These are phyloP conservation scores for Lichenothelia convexa DNA, from an alignment of 495 filamentous ascomycete species.

Conservation along the genomic window DNA sequence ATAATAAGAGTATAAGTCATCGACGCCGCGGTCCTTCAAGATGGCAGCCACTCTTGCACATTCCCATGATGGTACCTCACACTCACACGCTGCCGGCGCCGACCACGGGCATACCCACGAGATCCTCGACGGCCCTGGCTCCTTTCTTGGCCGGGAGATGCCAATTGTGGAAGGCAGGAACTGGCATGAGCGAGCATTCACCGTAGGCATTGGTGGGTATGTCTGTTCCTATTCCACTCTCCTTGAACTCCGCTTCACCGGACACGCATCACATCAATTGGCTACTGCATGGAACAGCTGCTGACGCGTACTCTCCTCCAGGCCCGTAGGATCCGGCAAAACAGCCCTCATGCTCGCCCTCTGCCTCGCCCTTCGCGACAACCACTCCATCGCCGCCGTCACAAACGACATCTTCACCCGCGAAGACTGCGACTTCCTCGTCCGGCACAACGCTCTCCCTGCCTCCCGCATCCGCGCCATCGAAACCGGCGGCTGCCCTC, in stretches of 20 bases:
- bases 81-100: constrained; percentile 27
- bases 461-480: constrained; percentile 75
- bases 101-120: constrained; percentile 94
- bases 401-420: constrained; percentile 98
- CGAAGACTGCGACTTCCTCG: constrained; percentile 95
- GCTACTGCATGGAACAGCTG: no score
- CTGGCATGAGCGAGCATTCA: constrained; percentile 86
- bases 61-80: constrained; percentile 39
- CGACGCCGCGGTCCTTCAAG: no score
- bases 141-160: constrained; percentile 80
- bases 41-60: constrained; percentile 23
- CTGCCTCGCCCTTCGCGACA: constrained; percentile 55
- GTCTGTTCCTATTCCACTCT: constrained; percentile 14
- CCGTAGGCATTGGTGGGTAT: constrained; percentile 90
- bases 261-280: no score
- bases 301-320: no score
- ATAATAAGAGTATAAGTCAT: no score
- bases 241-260: neutral
- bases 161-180: constrained; percentile 72
- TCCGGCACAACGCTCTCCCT: constrained; percentile 64
- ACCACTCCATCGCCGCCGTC: constrained; percentile 78
- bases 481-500: constrained; percentile 93
- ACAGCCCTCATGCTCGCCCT: constrained; percentile 89
- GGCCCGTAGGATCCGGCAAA: constrained; percentile 93
- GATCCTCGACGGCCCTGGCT: constrained; percentile 86